These are phyloP conservation scores for Tillandsia leiboldiana DNA, from an alignment of 176 grass and related monocot species.

Conservation along the genomic window DNA sequence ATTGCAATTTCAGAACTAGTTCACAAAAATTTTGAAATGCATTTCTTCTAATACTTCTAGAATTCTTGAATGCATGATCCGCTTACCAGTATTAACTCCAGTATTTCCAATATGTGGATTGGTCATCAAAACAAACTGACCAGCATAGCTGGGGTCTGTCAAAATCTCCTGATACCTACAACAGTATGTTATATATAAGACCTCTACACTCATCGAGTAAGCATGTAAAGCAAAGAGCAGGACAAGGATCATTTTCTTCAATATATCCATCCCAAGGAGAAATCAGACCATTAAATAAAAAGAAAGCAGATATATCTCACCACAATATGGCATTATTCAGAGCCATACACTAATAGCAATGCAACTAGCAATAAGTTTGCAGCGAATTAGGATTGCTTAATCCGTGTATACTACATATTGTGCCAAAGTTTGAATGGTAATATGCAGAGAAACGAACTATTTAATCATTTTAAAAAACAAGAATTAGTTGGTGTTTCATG, in stretches of 20 bases:
- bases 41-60: neutral
- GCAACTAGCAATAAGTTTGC: neutral
- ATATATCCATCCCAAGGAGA: no score
- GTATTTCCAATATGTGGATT: constrained; percentile 98
- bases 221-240: neutral
- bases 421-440: neutral
- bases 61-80: neutral
- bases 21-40: neutral
- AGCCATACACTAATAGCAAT: neutral
- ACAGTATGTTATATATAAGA: neutral
- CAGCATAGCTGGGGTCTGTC: constrained; percentile 93
- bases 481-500: neutral
- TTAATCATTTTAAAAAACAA: neutral
- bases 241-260: no score
- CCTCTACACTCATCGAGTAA: neutral
- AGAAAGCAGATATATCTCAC: no score
- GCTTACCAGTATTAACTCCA: constrained; percentile 72
- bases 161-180: constrained; percentile 95
- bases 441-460: neutral
- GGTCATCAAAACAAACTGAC: constrained; percentile 95
- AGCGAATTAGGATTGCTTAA: neutral
- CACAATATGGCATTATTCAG: no score
- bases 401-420: neutral
- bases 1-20: constrained; percentile 3
- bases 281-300: no score